Evolutionary conservation across 1,284 basidiomycete species (phyloP), one percentile per base, ranked within the genome.

Genomic region (Ustilago curta): DNA sequence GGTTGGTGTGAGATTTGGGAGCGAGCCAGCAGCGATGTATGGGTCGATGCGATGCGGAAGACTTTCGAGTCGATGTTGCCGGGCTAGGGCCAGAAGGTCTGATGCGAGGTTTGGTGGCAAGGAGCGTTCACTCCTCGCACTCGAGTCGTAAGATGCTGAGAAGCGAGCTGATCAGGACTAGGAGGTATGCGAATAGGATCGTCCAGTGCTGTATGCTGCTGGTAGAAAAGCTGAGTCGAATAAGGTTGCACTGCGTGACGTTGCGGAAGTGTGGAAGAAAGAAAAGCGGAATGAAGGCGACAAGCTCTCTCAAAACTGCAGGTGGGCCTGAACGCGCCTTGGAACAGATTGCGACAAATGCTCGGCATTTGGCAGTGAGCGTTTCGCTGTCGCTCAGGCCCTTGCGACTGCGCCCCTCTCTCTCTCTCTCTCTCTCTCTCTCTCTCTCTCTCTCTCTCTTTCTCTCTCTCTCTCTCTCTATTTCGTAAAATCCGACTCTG

Each of bases 281-380:
- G 18, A 48, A 31, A 48, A 31, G 3, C 5, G 49, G 35, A 35
- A n/a, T 43, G 40, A 53, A 32, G 37, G 14, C 35, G 43, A n/a
- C 32, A 23, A 18, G 42, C 31, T 44, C 31, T 37, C 12, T 14
- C n/a, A n/a, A n/a, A 7, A 42, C 31, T 56, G 57, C 61, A 49
- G 50, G 27, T 62, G 66, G 66, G 59, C 56, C 42, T 62, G 59
- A 69, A 50, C 66, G 66, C 59, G 55, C 25, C 23, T 29, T 27
- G 18, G 23, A 21, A 29, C 25, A 48, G 29, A 48, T 31, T 27
- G 39, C 25, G 27, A 43, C 51, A 43, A 25, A 19, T 29, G n/a
- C 45, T n/a, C 8, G 5, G 27, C 29, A 31, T n/a, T 31, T 31
- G 8, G 2, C 29, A 21, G 18, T 18, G 37, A 18, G n/a, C n/a